Conservation (phyloP, 2,329 filamentous ascomycete genomes). For the Colletotrichum eleusines region DNA sequence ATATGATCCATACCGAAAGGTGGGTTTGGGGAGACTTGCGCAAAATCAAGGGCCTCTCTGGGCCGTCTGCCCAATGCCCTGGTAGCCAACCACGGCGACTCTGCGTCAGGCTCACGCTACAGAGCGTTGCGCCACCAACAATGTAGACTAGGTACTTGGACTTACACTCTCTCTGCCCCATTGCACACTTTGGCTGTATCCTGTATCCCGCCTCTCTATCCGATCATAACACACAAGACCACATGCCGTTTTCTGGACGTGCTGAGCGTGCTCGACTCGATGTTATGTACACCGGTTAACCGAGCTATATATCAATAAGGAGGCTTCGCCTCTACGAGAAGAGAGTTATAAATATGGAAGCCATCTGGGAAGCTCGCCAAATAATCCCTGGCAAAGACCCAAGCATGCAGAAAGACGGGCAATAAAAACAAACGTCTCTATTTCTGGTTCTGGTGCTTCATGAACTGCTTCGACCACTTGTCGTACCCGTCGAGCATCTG, state of each 20-base stretch:
- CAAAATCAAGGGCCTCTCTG: slow-evolving; percentile 6
- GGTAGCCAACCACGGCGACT: slow-evolving; percentile 22
- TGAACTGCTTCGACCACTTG: slow-evolving; percentile 59
- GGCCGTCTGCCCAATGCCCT: background rate
- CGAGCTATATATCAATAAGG: too few relatives aligned
- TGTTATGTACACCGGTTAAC: background rate
- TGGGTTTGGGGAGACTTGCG: slow-evolving; percentile 1
- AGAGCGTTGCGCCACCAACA: too few relatives aligned
- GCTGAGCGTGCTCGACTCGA: background rate
- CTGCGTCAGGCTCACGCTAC: background rate
- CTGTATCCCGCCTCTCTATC: background rate
- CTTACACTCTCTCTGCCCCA: background rate
- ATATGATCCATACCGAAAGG: slow-evolving; percentile 1
- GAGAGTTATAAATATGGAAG: too few relatives aligned
- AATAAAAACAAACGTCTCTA: background rate
- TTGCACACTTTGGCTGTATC: background rate
- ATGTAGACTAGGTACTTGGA: background rate
- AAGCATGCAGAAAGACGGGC: too few relatives aligned
- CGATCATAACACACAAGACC: slow-evolving; percentile 16
- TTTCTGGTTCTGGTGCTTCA: slow-evolving; percentile 39
- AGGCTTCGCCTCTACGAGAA: too few relatives aligned
- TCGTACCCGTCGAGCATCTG: slow-evolving; percentile 71
- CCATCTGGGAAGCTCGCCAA: too few relatives aligned
- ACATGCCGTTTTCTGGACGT: background rate
- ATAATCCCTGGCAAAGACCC: background rate